Percentiles rank a stretch among this genome's conserved stretches.
phyloP scores from a whole-genome alignment of 1,284 basidiomycete genomes.

The Cryptococcus sp. region DNA sequence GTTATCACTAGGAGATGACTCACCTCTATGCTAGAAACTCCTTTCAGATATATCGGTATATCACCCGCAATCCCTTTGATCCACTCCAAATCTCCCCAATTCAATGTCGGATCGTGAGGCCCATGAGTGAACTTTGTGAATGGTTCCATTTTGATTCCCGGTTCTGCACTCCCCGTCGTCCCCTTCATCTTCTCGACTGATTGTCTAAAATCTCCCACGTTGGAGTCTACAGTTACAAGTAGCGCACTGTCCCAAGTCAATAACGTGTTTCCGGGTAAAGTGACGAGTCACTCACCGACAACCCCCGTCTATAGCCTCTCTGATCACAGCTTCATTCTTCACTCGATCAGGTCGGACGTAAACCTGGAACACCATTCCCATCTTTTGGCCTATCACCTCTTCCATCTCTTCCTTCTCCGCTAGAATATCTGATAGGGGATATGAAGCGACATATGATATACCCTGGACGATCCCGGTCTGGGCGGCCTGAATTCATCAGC shows the following conservation, averaged over 20 bases:
- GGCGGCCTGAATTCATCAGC: slow-evolving; percentile 31
- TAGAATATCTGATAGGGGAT: slow-evolving; percentile 26
- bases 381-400: slow-evolving; percentile 7
- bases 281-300: slow-evolving; percentile 23
- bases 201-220: slow-evolving; percentile 18
- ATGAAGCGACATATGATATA: slow-evolving; percentile 37
- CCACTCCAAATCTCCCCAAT: slow-evolving; percentile 47
- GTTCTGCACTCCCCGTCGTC: slow-evolving; percentile 17
- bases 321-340: slow-evolving; percentile 39
- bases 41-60: slow-evolving; percentile 51
- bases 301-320: slow-evolving; percentile 37
- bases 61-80: slow-evolving; percentile 41
- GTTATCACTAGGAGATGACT: slow-evolving; percentile 2
- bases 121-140: slow-evolving; percentile 10
- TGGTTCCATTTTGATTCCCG: slow-evolving; percentile 20
- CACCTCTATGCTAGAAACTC: slow-evolving; percentile 40
- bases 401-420: slow-evolving; percentile 22
- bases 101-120: slow-evolving; percentile 27
- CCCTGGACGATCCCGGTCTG: slow-evolving; percentile 39
- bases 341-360: slow-evolving; percentile 34
- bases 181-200: slow-evolving; percentile 28
- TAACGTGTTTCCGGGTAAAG: too few relatives aligned
- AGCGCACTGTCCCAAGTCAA: slow-evolving; percentile 16
- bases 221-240: slow-evolving; percentile 30
- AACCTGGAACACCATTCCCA: slow-evolving; percentile 36